Base-by-base conservation (phyloP, 2,329 filamentous ascomycete genomes). In the Chaetomium olivaceum region DNA sequence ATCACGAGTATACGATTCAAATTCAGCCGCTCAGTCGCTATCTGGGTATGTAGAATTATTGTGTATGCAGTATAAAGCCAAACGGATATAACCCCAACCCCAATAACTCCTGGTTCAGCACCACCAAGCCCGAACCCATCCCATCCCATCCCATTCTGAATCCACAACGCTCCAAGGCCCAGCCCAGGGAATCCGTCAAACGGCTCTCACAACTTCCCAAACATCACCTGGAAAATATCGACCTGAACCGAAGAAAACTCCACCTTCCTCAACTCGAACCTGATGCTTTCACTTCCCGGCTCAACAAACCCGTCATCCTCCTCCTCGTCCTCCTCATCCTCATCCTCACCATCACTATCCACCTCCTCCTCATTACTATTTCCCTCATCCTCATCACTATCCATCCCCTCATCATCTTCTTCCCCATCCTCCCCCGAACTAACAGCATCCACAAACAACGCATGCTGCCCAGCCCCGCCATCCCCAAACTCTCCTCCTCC, bases 161-260 rank as follows among this genome's bases (percentile, higher is more conserved):
- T 19, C 36, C 16, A 16, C 43, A 21, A 4, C 43, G 19, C 43
- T 48, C 14, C 19, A n/a, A 48, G 19, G 9, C 7, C 43, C 19
- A 48, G n/a, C 43, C 19, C 19, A 21, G 19, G 23, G 21, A 29
- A 19, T 29, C 14, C 4, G n/a, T 11, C 4, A 1, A 27, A 23
- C 25, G n/a, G 31, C 11, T 2, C n/a, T 62, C 52, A 83, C 63
- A 83, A 72, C 71, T 74, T 76, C 21, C 85, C 87, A 77, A 91
- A 88, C 67, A 91, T 84, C 36, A 90, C 89, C 76, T 89, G 91
- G 79, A 94, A 94, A 65, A 94, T 89, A 31, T 89, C 87, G 61
- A 92, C 87, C 77, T 92, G 91, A 75, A 94, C 91, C 75, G 94
- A 91, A 73, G 92, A 93, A 76, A 92, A 94, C 68, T 93, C 77